Evolutionary conservation across 257 asterid genomes (phyloP).

Genomic region (Cinchona pubescens): DNA sequence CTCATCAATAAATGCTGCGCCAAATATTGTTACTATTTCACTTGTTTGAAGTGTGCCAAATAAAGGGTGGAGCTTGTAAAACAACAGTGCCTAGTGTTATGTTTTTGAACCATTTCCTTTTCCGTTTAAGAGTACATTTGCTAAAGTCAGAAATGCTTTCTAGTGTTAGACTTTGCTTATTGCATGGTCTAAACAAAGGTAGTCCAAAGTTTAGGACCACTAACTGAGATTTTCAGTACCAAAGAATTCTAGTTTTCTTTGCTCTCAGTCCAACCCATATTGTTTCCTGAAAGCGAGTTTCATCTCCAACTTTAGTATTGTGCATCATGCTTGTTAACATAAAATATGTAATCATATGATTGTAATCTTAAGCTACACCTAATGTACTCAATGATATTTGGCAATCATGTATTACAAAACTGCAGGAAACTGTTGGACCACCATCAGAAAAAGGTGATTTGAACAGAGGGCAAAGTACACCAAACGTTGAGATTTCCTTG

Average conservation of each 20-base stretch:
- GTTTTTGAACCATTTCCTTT: not conserved
- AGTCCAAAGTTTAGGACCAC: not conserved
- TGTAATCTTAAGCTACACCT: not conserved
- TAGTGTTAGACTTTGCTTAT: not conserved
- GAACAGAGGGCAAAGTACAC: slow-evolving; percentile 43
- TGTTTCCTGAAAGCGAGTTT: not conserved
- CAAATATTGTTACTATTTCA: not conserved
- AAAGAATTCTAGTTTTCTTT: not conserved
- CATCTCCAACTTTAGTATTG: not conserved
- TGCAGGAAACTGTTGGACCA: slow-evolving; percentile 73
- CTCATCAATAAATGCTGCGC: not conserved
- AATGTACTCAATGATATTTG: not conserved
- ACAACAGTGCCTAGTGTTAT: not conserved
- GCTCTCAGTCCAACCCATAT: not conserved
- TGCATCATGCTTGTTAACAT: not conserved
- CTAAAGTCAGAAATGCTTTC: not conserved
- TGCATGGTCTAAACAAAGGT: not conserved
- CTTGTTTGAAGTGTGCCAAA: not conserved
- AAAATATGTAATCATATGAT: not conserved
- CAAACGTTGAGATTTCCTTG: slow-evolving; percentile 42
- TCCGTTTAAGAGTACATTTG: not conserved
- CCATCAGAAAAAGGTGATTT: slow-evolving; percentile 34
- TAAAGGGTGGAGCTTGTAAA: not conserved
- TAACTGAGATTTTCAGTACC: not conserved
- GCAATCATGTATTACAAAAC: slow-evolving; percentile 20